A percentile compares a stretch with the other conserved stretches of the same genome.
Evolutionary conservation across 495 filamentous ascomycete species (phyloP).

Genomic region (Chaetomidium leptoderma): DNA sequence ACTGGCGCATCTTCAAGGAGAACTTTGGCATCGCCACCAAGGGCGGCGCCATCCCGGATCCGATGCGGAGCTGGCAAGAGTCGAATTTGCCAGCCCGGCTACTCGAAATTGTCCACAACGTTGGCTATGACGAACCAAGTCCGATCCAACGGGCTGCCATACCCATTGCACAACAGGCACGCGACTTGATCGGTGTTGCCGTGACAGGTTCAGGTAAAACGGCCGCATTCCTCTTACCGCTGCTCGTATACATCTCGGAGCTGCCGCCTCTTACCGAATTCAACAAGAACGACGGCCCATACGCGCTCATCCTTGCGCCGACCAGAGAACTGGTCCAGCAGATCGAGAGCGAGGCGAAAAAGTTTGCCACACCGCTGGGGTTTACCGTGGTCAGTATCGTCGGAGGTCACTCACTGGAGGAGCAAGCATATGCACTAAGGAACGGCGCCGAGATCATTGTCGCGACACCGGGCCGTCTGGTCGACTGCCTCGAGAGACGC

Average conservation of each 20-base stretch:
- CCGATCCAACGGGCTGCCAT: conserved; percentile 92
- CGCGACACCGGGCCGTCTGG: conserved; percentile 92
- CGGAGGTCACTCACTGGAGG: conserved; percentile 91
- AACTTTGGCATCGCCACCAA: conserved; percentile 97
- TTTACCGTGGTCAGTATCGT: conserved; percentile 97
- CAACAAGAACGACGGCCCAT: conserved; percentile 94
- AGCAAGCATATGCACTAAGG: conserved; percentile 89
- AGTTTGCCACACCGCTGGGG: conserved; percentile 85
- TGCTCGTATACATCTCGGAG: conserved; percentile 95
- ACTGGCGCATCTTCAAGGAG: conserved; percentile 99
- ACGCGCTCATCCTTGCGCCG: conserved; percentile 91
- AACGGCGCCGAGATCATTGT: conserved; percentile 98
- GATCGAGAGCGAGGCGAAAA: conserved; percentile 91
- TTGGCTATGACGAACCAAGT: conserved; percentile 91
- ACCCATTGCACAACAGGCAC: conserved; percentile 86
- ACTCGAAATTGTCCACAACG: conserved; percentile 75
- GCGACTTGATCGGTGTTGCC: conserved; percentile 95
- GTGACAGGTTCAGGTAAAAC: conserved; percentile 99
- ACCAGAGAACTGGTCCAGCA: conserved; percentile 99
- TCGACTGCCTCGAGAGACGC: conserved; percentile 93
- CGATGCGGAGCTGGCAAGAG: conserved; percentile 94
- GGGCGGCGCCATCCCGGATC: conserved; percentile 82
- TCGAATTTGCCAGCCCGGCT: conserved; percentile 74
- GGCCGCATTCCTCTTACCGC: conserved; percentile 86
- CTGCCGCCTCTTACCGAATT: conserved; percentile 78